phyloP scores from a whole-genome alignment of 768 basidiomycete species.

The Boletellus emodensis region DNA sequence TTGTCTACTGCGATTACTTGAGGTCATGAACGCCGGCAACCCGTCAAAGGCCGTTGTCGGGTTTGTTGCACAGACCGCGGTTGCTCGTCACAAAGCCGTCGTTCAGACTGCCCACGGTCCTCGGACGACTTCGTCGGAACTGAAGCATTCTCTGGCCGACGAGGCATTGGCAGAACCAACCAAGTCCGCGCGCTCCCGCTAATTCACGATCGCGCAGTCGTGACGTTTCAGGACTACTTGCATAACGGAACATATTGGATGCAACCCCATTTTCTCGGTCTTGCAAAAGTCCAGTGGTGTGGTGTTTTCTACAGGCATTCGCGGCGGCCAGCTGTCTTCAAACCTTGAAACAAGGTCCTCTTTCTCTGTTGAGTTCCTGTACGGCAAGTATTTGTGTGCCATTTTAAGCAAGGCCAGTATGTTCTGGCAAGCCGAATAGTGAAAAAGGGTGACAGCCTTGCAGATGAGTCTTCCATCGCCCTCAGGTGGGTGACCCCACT shows the following conservation, averaged over 20 bases:
- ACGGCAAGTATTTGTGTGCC: too few relatives aligned
- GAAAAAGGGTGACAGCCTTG: too few relatives aligned
- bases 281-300: background rate
- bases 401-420: too few relatives aligned
- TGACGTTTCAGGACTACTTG: background rate
- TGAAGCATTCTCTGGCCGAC: conserved; percentile 9
- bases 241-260: background rate
- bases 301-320: too few relatives aligned
- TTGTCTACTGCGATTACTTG: background rate
- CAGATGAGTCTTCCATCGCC: background rate
- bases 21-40: background rate
- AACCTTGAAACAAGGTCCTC: too few relatives aligned
- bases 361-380: too few relatives aligned
- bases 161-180: conserved; percentile 23
- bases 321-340: too few relatives aligned
- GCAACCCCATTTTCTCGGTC: background rate
- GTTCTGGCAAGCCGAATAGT: too few relatives aligned
- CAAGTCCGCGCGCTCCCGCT: background rate
- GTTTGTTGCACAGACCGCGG: conserved; percentile 33
- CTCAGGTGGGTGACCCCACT: background rate
- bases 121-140: conserved; percentile 3
- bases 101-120: conserved; percentile 9
- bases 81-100: conserved; percentile 31
- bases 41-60: conserved; percentile 24
- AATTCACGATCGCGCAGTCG: background rate